Conservation (phyloP, 1,284 basidiomycete genomes). For the Taiwanofungus camphoratus region DNA sequence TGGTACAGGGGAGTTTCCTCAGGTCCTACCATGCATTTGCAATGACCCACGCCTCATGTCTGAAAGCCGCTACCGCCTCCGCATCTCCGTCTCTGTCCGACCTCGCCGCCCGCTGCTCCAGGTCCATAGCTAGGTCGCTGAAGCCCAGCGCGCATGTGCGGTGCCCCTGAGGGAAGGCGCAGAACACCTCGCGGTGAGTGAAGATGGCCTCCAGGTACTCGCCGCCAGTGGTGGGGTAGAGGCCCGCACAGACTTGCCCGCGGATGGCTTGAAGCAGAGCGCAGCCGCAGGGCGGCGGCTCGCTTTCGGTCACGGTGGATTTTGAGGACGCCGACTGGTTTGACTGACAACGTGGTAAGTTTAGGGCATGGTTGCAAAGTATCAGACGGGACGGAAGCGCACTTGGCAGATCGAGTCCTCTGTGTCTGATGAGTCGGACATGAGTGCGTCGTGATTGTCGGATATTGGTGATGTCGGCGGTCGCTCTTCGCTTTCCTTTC, state of each 20-base stretch:
- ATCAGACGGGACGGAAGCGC: constrained; percentile 5
- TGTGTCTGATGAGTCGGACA: constrained; percentile 24
- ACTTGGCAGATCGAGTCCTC: constrained; percentile 26
- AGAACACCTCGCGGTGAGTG: constrained; percentile 63
- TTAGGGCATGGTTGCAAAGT: background rate
- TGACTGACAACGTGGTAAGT: constrained; percentile 9
- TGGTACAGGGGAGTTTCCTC: too few relatives aligned
- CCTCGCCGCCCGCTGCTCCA: constrained; percentile 56
- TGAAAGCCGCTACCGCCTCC: constrained; percentile 54
- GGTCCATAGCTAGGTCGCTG: constrained; percentile 51
- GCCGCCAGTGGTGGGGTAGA: constrained; percentile 54
- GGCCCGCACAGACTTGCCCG: constrained; percentile 42
- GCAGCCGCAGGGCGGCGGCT: constrained; percentile 29
- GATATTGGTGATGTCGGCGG: constrained; percentile 11
- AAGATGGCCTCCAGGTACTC: constrained; percentile 71
- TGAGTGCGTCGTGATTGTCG: constrained; percentile 20
- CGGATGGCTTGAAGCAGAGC: constrained; percentile 59
- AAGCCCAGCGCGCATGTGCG: constrained; percentile 54
- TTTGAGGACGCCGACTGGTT: constrained; percentile 17
- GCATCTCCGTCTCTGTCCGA: constrained; percentile 60
- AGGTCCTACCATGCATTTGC: constrained; percentile 28
- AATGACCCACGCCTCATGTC: constrained; percentile 60
- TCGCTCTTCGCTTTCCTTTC: constrained; percentile 25
- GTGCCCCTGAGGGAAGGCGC: constrained; percentile 54
- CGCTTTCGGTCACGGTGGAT: constrained; percentile 21